Base-by-base conservation (phyloP, 306 rosid species). In the Cicer chorassanicum region DNA sequence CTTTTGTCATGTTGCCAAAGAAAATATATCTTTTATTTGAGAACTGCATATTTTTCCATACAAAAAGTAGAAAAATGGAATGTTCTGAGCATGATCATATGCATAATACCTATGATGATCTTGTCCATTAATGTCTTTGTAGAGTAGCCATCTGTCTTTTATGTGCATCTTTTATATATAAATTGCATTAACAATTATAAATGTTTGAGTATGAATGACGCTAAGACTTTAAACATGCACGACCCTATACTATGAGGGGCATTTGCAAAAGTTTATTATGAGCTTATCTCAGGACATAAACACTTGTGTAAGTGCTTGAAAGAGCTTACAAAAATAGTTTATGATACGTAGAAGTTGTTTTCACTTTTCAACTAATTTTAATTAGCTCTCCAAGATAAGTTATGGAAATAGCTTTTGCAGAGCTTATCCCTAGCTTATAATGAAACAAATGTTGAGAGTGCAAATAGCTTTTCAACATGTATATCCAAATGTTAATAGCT, bases 21-120 rank as follows among this genome's bases (percentile, higher is more conserved):
- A 10, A 1, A 15, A 63, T 48, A 65, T 49, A 40, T 16, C 19
- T 48, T 46, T n/a, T 60, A 72, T 61, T 21, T 18, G 57, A 53
- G 65, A 71, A 49, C 24, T 39, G 51, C 71, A 12, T 78, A 36
- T 2, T 42, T 76, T 78, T 19, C 43, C 53, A 41, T 11, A 53
- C 39, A 42, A 54, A 53, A 57, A 15, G 65, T 48, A 9, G 14
- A 13, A n/a, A 15, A 42, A 3, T 53, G 59, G 19, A 70, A 40
- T 68, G 9, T 55, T 24, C 2, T 70, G 46, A 21, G 15, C 43
- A 45, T 50, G 53, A 69, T 21, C 62, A 19, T 18, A 43, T 66
- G 61, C 73, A 67, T 56, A 36, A 11, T 54, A 57, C 64, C 21
- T n/a, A 36, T 42, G 11, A 40, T 57, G n/a, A 39, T 67, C 65